Conservation (phyloP, 768 basidiomycete genomes). For the Suillus discolor region DNA sequence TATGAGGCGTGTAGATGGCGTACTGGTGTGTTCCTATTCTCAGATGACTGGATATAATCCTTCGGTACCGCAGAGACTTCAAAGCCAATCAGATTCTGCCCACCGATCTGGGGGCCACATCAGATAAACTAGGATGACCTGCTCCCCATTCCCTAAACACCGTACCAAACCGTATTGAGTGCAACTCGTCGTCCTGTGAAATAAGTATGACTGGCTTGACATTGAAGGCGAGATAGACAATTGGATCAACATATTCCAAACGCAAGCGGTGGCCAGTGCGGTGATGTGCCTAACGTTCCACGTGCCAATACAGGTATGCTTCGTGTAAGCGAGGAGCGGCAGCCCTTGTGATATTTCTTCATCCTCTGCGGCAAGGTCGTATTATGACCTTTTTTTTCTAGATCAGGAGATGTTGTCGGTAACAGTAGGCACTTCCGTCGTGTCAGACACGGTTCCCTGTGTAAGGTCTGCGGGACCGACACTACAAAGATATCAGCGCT, state of each 20-base stretch:
- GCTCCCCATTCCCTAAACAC: background rate
- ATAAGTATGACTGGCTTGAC: background rate
- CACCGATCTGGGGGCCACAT: background rate
- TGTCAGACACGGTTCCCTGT: slow-evolving; percentile 38
- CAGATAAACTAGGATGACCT: background rate
- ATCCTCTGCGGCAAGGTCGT: too few species aligned
- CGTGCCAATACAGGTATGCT: background rate
- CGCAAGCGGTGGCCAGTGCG: background rate
- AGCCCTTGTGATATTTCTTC: background rate
- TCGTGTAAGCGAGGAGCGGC: background rate
- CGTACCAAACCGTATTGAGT: background rate
- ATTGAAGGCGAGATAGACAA: background rate
- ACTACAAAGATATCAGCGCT: slow-evolving; percentile 19
- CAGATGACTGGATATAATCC: background rate
- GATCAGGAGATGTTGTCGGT: slow-evolving; percentile 41
- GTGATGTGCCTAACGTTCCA: background rate
- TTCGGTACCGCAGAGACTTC: background rate
- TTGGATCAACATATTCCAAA: background rate
- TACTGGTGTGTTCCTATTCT: background rate
- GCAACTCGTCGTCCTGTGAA: background rate
- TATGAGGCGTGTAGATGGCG: background rate
- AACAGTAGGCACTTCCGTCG: slow-evolving; percentile 46
- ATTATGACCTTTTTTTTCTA: background rate
- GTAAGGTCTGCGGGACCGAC: slow-evolving; percentile 55
- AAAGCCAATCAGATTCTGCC: background rate